phyloP scores from a whole-genome alignment of 2,329 filamentous ascomycete genomes.

The Dactylellina cionopaga region DNA sequence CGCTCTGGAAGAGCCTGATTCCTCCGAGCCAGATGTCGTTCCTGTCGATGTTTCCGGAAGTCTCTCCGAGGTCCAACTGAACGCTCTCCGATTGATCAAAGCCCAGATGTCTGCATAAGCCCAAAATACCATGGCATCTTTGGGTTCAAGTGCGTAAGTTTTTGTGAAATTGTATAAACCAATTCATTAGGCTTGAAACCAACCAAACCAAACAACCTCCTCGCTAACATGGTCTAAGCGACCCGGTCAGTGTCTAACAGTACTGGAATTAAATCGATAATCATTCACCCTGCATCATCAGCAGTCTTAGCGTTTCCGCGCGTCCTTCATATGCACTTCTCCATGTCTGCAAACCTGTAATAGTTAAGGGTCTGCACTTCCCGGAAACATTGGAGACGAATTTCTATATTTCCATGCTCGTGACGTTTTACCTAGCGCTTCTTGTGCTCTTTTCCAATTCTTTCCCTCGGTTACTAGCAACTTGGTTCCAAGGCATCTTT shows the following conservation, averaged over 20 bases:
- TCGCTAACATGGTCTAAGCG: slow-evolving; percentile 67
- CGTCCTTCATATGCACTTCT: too few relatives aligned
- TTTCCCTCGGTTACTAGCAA: slow-evolving; percentile 49
- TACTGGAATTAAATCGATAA: neutral
- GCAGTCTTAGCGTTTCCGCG: too few relatives aligned
- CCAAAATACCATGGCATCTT: neutral
- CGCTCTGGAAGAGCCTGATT: slow-evolving; percentile 81
- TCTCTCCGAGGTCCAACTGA: slow-evolving; percentile 66
- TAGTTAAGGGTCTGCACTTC: too few relatives aligned
- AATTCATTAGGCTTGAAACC: too few relatives aligned
- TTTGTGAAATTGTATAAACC: slow-evolving; percentile 1
- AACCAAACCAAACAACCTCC: slow-evolving; percentile 62
- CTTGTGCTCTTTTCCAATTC: neutral
- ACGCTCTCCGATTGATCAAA: slow-evolving; percentile 42
- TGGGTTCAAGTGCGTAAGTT: slow-evolving; percentile 1
- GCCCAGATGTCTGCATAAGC: slow-evolving; percentile 34
- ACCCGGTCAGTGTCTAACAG: slow-evolving; percentile 74
- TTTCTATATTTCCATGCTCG: too few relatives aligned
- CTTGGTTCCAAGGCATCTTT: slow-evolving; percentile 39
- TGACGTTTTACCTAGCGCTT: neutral
- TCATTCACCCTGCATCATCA: too few relatives aligned
- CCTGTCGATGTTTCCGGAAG: slow-evolving; percentile 73
- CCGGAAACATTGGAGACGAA: too few relatives aligned
- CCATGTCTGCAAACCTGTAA: too few relatives aligned
- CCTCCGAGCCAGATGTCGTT: slow-evolving; percentile 77